Percentiles rank a stretch among this genome's conserved stretches.
Evolutionary conservation across 495 filamentous ascomycete genomes (phyloP).

Genomic region (Xylaria bambusicola): DNA sequence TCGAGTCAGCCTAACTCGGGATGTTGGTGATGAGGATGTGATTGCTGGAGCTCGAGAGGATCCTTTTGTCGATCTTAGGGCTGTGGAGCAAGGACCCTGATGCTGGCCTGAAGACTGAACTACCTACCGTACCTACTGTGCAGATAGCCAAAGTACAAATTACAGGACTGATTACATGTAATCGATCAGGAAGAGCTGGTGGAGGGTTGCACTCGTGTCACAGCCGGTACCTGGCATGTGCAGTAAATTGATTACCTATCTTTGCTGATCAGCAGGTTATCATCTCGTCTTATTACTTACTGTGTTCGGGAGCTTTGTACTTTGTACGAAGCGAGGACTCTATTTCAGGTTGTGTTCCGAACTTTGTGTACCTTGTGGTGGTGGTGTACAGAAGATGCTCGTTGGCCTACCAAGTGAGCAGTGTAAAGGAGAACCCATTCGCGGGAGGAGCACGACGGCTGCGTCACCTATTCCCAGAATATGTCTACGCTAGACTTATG

Average conservation of each 20-base stretch:
- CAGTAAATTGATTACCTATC: background rate
- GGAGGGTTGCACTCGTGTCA: background rate
- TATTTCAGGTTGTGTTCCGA: background rate
- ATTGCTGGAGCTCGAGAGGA: background rate
- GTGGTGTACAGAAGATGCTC: too few relatives aligned
- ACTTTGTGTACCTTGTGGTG: background rate
- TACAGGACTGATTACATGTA: background rate
- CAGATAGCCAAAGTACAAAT: background rate
- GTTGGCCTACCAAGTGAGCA: too few relatives aligned
- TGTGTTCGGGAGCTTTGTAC: background rate
- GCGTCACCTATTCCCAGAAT: too few relatives aligned
- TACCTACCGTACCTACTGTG: too few relatives aligned
- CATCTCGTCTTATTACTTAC: background rate
- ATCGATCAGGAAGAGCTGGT: background rate
- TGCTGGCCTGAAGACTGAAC: background rate
- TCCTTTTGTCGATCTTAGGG: constrained; percentile 6
- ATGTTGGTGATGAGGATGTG: background rate
- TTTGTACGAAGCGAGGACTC: background rate
- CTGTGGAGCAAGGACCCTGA: background rate
- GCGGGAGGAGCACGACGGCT: background rate
- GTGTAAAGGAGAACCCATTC: background rate
- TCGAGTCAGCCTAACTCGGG: too few relatives aligned
- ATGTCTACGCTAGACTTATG: too few relatives aligned
- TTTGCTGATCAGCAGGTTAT: constrained; percentile 7
- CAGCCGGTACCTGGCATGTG: background rate